Evolutionary conservation across 352 stramenopile species (phyloP).

Genomic region (Phytophthora syringae): DNA sequence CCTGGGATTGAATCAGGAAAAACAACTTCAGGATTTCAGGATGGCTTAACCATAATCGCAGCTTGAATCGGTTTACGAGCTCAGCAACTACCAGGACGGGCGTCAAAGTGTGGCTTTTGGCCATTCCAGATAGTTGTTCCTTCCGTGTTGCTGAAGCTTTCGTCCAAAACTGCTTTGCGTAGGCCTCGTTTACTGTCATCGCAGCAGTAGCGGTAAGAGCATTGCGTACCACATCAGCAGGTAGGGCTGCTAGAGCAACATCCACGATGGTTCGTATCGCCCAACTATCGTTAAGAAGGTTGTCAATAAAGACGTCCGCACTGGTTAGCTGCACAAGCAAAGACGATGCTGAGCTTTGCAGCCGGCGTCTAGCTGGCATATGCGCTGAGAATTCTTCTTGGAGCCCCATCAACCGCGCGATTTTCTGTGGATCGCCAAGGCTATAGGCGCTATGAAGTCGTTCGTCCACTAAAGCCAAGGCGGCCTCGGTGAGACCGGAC

Average conservation of each 20-base stretch:
- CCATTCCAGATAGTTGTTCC: background rate
- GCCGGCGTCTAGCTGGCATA: background rate
- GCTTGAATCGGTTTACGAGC: slow-evolving; percentile 26
- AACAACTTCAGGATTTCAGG: slow-evolving; percentile 20
- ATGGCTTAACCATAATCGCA: slow-evolving; percentile 20
- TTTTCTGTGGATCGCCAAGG: slow-evolving; percentile 5
- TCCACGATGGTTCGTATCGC: slow-evolving; percentile 20
- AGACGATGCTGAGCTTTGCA: slow-evolving; percentile 18
- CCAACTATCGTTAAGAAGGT: slow-evolving; percentile 21
- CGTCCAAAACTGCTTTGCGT: slow-evolving; percentile 22
- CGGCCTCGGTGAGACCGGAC: slow-evolving; percentile 10
- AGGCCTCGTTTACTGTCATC: slow-evolving; percentile 16
- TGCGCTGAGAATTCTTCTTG: background rate
- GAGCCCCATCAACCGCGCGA: slow-evolving; percentile 5
- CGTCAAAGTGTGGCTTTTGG: background rate
- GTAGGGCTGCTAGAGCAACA: slow-evolving; percentile 15
- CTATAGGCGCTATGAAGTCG: slow-evolving; percentile 9
- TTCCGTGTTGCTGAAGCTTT: background rate
- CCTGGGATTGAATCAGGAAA: slow-evolving; percentile 23
- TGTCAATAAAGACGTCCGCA: slow-evolving; percentile 20
- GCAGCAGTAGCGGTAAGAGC: slow-evolving; percentile 12
- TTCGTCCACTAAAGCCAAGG: slow-evolving; percentile 8
- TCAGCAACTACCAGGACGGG: background rate
- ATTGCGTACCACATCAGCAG: slow-evolving; percentile 16
- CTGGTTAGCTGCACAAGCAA: slow-evolving; percentile 21